phyloP scores from a whole-genome alignment of 2,329 filamentous ascomycete species.

The Colletotrichum sp. region DNA sequence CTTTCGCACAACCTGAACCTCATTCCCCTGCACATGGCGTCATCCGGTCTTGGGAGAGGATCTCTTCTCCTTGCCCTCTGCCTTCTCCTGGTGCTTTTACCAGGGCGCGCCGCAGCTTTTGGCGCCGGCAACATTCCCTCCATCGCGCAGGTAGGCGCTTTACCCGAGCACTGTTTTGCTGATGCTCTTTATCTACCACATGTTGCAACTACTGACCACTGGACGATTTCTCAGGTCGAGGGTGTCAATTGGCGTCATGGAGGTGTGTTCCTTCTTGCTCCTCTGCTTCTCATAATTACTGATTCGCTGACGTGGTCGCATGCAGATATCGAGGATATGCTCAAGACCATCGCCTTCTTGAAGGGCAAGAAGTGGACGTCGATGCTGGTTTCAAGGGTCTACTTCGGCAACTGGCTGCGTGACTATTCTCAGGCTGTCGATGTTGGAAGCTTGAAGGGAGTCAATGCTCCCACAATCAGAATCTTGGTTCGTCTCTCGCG shows the following conservation, averaged over 20 bases:
- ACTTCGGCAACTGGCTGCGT: constrained; percentile 87
- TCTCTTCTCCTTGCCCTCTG: constrained; percentile 57
- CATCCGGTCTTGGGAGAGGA: constrained; percentile 50
- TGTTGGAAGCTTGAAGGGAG: constrained; percentile 78
- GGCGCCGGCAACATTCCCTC: constrained; percentile 77
- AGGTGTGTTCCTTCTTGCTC: constrained; percentile 40
- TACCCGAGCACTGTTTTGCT: neutral
- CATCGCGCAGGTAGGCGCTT: constrained; percentile 49
- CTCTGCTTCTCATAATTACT: neutral
- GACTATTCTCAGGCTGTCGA: constrained; percentile 88
- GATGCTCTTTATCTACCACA: too few relatives aligned
- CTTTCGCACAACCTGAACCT: neutral
- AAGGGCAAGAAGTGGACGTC: constrained; percentile 86
- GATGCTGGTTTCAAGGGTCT: constrained; percentile 77
- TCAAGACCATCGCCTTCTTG: constrained; percentile 78
- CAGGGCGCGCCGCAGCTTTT: constrained; percentile 64
- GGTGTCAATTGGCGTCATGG: constrained; percentile 75
- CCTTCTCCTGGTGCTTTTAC: constrained; percentile 61
- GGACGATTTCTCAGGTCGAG: constrained; percentile 56
- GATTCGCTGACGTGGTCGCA: neutral
- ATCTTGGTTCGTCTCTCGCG: constrained; percentile 60
- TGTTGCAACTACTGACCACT: neutral
- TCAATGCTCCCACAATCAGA: constrained; percentile 79
- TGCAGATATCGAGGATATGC: constrained; percentile 79
- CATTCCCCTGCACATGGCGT: constrained; percentile 46